Evolutionary conservation across 2,329 filamentous ascomycete genomes (phyloP).

Genomic region (Penicillium sp.): DNA sequence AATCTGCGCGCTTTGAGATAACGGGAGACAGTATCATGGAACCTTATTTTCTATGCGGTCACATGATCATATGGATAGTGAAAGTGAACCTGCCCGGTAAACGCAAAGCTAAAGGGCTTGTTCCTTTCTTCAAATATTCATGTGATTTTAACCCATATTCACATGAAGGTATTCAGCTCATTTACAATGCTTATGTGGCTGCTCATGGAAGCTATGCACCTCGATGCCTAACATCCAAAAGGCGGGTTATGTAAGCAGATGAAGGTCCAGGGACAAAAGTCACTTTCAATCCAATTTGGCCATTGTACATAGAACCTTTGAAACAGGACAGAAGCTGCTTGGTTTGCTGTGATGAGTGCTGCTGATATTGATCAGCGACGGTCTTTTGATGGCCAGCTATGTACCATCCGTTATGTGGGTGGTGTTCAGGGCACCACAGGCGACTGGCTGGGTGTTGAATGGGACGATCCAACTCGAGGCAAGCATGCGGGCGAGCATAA

Average conservation of each 20-base stretch:
- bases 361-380: slow-evolving; percentile 67
- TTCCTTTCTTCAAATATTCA: background rate
- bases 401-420: slow-evolving; percentile 84
- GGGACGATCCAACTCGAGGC: slow-evolving; percentile 83
- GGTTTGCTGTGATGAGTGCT: background rate
- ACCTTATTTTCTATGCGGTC: background rate
- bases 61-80: background rate
- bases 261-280: background rate
- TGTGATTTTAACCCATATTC: background rate
- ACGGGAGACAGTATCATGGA: slow-evolving; percentile 1
- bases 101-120: too few species aligned
- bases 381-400: slow-evolving; percentile 74
- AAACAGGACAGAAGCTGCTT: background rate
- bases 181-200: background rate
- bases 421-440: slow-evolving; percentile 73
- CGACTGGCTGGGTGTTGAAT: slow-evolving; percentile 91
- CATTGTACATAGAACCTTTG: background rate
- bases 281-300: background rate
- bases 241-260: slow-evolving; percentile 27
- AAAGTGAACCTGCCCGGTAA: background rate
- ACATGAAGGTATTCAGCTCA: background rate
- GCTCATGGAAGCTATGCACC: background rate
- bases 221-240: background rate
- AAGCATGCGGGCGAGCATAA: slow-evolving; percentile 88
- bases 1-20: slow-evolving; percentile 10